Conservation (phyloP, 495 filamentous ascomycete genomes). For the Polyplosphaeria fusca region DNA sequence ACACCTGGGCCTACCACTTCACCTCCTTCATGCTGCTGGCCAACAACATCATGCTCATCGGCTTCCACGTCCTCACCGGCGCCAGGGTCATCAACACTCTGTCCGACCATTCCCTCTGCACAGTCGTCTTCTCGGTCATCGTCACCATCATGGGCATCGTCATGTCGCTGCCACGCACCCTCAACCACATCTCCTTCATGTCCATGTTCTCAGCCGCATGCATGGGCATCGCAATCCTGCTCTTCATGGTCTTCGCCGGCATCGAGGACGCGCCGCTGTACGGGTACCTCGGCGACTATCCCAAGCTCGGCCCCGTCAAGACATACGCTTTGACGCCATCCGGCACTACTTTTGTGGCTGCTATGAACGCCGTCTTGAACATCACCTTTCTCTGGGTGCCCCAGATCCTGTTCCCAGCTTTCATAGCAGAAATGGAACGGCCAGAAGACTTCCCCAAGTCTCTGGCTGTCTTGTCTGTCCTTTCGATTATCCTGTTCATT, state of each 20-base stretch:
- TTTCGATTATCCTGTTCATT: constrained; percentile 50
- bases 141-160: constrained; percentile 43
- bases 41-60: constrained; percentile 45
- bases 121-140: constrained; percentile 42
- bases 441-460: constrained; percentile 53
- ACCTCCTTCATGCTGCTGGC: constrained; percentile 44
- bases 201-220: constrained; percentile 48
- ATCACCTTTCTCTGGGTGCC: constrained; percentile 57
- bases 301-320: constrained; percentile 41
- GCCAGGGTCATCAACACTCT: constrained; percentile 44
- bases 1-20: constrained; percentile 40
- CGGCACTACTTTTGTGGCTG: constrained; percentile 47
- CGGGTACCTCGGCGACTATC: constrained; percentile 41
- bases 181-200: constrained; percentile 48
- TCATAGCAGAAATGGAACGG: constrained; percentile 57
- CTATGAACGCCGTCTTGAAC: constrained; percentile 54
- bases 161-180: constrained; percentile 45
- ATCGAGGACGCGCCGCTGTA: constrained; percentile 43
- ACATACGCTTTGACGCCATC: constrained; percentile 49
- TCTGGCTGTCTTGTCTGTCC: constrained; percentile 41
- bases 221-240: constrained; percentile 48
- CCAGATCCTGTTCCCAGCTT: constrained; percentile 64
- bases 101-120: constrained; percentile 43
- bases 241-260: constrained; percentile 48
- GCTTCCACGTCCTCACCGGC: constrained; percentile 45